Percentiles rank a stretch among this genome's conserved stretches.
phyloP scores from a whole-genome alignment of 306 rosid species.

The Begonia loranthoides region DNA sequence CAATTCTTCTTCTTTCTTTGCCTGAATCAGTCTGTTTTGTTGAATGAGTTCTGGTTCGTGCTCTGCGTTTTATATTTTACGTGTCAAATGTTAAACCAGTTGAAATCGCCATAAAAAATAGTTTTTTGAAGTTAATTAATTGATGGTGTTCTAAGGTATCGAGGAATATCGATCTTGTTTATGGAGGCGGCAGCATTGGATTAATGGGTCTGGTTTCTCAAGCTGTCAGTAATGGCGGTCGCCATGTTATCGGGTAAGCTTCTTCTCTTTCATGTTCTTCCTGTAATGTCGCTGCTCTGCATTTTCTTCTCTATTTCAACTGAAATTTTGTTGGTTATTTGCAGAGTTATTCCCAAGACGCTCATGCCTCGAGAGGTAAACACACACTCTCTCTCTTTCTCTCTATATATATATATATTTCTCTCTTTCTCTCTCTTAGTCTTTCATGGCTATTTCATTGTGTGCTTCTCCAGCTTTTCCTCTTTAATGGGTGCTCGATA shows the following conservation, averaged over 20 bases:
- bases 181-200: constrained; percentile 99
- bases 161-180: constrained; percentile 89
- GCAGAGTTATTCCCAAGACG: constrained; percentile 99
- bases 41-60: background rate
- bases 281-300: constrained; percentile 5
- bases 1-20: background rate
- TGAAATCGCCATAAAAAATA: too few species aligned
- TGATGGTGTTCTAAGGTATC: constrained; percentile 33
- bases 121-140: constrained; percentile 27
- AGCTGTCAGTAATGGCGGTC: constrained; percentile 99
- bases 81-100: too few species aligned
- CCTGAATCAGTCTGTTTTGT: background rate
- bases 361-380: constrained; percentile 99
- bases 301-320: constrained; percentile 23
- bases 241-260: constrained; percentile 89
- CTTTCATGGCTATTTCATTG: background rate
- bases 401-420: constrained; percentile 3
- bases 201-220: constrained; percentile 96
- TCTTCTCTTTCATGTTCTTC: background rate
- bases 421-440: background rate
- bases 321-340: constrained; percentile 39
- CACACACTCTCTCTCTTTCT: background rate
- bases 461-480: background rate
- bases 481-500: background rate
- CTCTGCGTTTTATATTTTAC: too few species aligned